Evolutionary conservation across 2,329 filamentous ascomycete species (phyloP).

Genomic region (Thielaviopsis ethacetica): DNA sequence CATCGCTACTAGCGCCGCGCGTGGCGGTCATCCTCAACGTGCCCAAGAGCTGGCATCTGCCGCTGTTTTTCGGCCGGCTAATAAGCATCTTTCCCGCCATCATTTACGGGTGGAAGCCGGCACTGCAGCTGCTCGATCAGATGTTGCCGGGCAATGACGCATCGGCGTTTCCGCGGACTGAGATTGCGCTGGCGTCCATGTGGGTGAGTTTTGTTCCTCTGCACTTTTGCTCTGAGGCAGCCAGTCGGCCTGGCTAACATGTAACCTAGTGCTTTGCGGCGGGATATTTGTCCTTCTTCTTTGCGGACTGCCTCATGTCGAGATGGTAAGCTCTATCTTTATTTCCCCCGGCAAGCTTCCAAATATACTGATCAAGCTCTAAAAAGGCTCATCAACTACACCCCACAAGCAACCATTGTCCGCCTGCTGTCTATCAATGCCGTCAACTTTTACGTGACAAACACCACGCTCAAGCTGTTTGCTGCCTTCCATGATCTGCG

Average conservation of each 20-base stretch:
- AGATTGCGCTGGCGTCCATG: constrained; percentile 55
- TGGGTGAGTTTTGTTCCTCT: constrained; percentile 38
- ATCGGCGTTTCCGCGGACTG: constrained; percentile 34
- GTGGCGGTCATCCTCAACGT: constrained; percentile 66
- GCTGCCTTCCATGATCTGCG: constrained; percentile 55
- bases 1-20: constrained; percentile 51
- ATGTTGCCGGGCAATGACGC: constrained; percentile 27
- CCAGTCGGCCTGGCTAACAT: not conserved
- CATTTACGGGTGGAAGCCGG: constrained; percentile 55
- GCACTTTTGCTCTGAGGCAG: not conserved
- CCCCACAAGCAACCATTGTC: constrained; percentile 63
- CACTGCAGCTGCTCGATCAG: constrained; percentile 50
- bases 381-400: constrained; percentile 64
- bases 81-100: constrained; percentile 53
- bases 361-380: not conserved
- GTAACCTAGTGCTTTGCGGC: constrained; percentile 50
- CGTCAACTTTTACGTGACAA: constrained; percentile 59
- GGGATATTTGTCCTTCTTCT: constrained; percentile 67
- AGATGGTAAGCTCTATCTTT: constrained; percentile 40
- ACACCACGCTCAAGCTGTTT: constrained; percentile 52
- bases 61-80: constrained; percentile 56
- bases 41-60: constrained; percentile 54
- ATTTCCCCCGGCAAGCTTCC: not conserved
- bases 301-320: constrained; percentile 73
- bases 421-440: constrained; percentile 61